phyloP scores from a whole-genome alignment of 2,329 filamentous ascomycete genomes.

The Claviceps arundinis region DNA sequence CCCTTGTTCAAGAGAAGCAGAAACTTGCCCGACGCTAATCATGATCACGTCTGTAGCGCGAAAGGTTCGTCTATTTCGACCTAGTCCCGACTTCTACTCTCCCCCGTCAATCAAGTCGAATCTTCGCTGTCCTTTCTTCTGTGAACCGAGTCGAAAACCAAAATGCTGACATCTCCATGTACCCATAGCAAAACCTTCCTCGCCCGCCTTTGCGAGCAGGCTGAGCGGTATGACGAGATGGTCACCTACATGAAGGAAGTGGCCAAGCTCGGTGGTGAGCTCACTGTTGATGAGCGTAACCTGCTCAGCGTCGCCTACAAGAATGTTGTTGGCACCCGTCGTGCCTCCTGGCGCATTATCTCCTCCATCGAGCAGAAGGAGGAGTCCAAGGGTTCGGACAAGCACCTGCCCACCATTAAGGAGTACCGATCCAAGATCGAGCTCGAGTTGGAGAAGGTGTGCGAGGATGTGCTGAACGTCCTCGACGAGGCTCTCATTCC shows the following conservation, averaged over 20 bases:
- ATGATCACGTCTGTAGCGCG: slow-evolving; percentile 39
- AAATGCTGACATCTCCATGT: slow-evolving; percentile 10
- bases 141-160: too few relatives aligned
- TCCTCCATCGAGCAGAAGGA: slow-evolving; percentile 99
- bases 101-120: slow-evolving; percentile 3
- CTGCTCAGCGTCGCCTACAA: slow-evolving; percentile 98
- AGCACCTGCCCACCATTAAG: slow-evolving; percentile 86
- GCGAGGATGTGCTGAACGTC: slow-evolving; percentile 93
- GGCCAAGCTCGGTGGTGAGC: slow-evolving; percentile 70
- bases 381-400: slow-evolving; percentile 94
- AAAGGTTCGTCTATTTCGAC: slow-evolving; percentile 42
- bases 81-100: background rate
- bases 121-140: too few relatives aligned
- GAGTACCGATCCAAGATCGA: slow-evolving; percentile 99
- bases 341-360: slow-evolving; percentile 98
- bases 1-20: background rate
- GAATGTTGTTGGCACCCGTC: slow-evolving; percentile 96
- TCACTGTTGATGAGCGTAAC: slow-evolving; percentile 95
- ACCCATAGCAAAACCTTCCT: slow-evolving; percentile 90
- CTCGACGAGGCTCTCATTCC: slow-evolving; percentile 88
- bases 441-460: slow-evolving; percentile 91
- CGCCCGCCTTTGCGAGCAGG: slow-evolving; percentile 99
- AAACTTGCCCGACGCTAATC: slow-evolving; percentile 19
- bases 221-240: slow-evolving; percentile 99
- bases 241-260: slow-evolving; percentile 99